phyloP scores from a whole-genome alignment of 1,284 basidiomycete genomes.

The Lignosus rhinocerotis region DNA sequence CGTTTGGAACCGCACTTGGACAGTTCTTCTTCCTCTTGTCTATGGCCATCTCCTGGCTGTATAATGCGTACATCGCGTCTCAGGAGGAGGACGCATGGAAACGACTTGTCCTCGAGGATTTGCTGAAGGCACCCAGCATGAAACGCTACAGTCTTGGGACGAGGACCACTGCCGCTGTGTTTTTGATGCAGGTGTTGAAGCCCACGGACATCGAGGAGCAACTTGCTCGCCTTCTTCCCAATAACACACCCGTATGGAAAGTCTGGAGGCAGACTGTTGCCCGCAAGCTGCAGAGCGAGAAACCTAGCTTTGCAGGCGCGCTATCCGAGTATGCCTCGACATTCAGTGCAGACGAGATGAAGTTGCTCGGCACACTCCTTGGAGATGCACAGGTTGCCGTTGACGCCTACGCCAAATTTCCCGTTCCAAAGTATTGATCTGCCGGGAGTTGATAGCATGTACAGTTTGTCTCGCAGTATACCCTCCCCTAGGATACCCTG shows the following conservation, averaged over 20 bases:
- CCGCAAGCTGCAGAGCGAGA: slow-evolving; percentile 9
- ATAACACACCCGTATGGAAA: slow-evolving; percentile 22
- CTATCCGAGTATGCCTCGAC: neutral
- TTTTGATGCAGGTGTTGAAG: slow-evolving; percentile 20
- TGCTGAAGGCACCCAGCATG: slow-evolving; percentile 11
- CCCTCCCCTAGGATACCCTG: neutral
- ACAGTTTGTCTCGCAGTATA: neutral
- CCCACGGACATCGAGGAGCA: slow-evolving; percentile 20
- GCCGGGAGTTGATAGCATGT: neutral
- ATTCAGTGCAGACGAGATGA: slow-evolving; percentile 12
- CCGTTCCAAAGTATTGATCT: neutral
- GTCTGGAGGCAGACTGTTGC: slow-evolving; percentile 20
- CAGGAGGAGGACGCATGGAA: slow-evolving; percentile 12
- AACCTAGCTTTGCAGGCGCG: slow-evolving; percentile 3
- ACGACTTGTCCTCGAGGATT: slow-evolving; percentile 13
- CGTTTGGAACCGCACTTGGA: slow-evolving; percentile 14
- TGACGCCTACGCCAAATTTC: slow-evolving; percentile 6
- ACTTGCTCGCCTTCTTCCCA: slow-evolving; percentile 19
- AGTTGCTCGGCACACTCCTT: slow-evolving; percentile 15
- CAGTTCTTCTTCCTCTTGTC: slow-evolving; percentile 18
- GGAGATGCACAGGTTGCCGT: slow-evolving; percentile 18
- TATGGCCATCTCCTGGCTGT: slow-evolving; percentile 14
- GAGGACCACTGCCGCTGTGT: slow-evolving; percentile 16
- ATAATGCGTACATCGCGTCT: slow-evolving; percentile 8
- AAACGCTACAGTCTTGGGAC: slow-evolving; percentile 20